Evolutionary conservation across 2,329 filamentous ascomycete species (phyloP), one percentile per base, ranked within the genome.

Genomic region (Helotiales sp.): DNA sequence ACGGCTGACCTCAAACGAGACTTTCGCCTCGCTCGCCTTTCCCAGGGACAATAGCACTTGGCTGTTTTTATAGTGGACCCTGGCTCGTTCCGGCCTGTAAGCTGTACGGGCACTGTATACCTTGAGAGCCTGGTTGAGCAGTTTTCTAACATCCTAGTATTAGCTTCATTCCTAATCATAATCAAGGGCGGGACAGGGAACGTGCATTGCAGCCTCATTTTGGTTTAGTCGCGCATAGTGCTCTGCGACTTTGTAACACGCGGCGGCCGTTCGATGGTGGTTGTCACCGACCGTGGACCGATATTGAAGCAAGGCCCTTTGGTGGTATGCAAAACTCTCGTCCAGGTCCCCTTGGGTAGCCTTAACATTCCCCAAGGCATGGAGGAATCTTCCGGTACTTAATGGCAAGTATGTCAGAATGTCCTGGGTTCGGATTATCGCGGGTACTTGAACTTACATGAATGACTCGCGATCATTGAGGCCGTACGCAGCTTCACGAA

Each of bases 221-320:
- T 40, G 28, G 13, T 28, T 40, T 7, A 58, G 13, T 22, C 74
- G 64, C 8, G 71, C 64, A 58, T 72, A 32, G 64, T 77, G 74
- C 49, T 75, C 70, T 3, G 73, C 74, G 49, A 76, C 43, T 60
- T 75, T 75, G 64, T 73, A 68, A 32, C 63, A 63, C 2, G 62
- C 57, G 62, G 66, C 72, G 50, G 70, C 71, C 55, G 73, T 76
- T 26, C 71, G 72, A 54, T 74, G 73, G 54, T 75, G 71, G 59
- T 73, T 70, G 11, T 75, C 68, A 2, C 72, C 74, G n/a, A 75
- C 64, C 13, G 71, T 75, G 7, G 43, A 65, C 28, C 61, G 67
- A 67, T 72, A 73, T 22, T 75, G 71, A 8, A 64, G 63, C 63
- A 65, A 70, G 15, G 72, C 69, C 65, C 69, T 66, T 17, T 71